phyloP scores from a whole-genome alignment of 2,329 filamentous ascomycete species.

The Aspergillus phoenicis region DNA sequence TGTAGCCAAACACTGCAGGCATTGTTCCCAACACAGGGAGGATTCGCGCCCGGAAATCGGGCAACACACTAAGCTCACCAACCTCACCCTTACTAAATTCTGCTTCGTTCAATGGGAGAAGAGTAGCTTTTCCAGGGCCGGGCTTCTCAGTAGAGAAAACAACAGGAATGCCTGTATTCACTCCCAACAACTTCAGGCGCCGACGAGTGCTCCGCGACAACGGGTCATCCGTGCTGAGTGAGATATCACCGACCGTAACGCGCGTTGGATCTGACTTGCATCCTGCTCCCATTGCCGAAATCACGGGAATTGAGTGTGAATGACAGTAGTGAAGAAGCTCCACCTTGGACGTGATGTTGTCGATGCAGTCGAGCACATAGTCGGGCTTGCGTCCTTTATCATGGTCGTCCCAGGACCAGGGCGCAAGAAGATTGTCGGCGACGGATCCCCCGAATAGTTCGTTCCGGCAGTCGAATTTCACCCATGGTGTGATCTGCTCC shows the following conservation, averaged over 20 bases:
- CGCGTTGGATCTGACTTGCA: slow-evolving; percentile 87
- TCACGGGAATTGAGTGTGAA: slow-evolving; percentile 73
- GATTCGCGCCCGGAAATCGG: slow-evolving; percentile 93
- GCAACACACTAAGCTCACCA: slow-evolving; percentile 81
- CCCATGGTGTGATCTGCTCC: slow-evolving; percentile 88
- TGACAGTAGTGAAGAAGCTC: slow-evolving; percentile 86
- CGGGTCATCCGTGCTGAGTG: slow-evolving; percentile 81
- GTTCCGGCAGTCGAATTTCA: slow-evolving; percentile 80
- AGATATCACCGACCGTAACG: slow-evolving; percentile 90
- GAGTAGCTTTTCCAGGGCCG: slow-evolving; percentile 84
- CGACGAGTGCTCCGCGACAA: slow-evolving; percentile 83
- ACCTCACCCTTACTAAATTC: slow-evolving; percentile 86
- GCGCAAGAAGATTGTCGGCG: slow-evolving; percentile 67
- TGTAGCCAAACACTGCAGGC: slow-evolving; percentile 94
- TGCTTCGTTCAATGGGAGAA: slow-evolving; percentile 83
- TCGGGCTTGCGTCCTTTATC: slow-evolving; percentile 62
- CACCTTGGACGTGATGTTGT: slow-evolving; percentile 98
- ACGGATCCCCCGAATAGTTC: slow-evolving; percentile 75
- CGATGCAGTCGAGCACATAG: slow-evolving; percentile 95
- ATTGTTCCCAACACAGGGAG: slow-evolving; percentile 93
- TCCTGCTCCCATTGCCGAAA: slow-evolving; percentile 94
- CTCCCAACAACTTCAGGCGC: slow-evolving; percentile 72
- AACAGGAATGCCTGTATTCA: slow-evolving; percentile 83
- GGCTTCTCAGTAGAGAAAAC: slow-evolving; percentile 92
- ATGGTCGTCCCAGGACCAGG: slow-evolving; percentile 59